These are phyloP conservation scores for Candida ponderosae DNA, from an alignment of 805 yeast genomes.

Conservation along the genomic window DNA sequence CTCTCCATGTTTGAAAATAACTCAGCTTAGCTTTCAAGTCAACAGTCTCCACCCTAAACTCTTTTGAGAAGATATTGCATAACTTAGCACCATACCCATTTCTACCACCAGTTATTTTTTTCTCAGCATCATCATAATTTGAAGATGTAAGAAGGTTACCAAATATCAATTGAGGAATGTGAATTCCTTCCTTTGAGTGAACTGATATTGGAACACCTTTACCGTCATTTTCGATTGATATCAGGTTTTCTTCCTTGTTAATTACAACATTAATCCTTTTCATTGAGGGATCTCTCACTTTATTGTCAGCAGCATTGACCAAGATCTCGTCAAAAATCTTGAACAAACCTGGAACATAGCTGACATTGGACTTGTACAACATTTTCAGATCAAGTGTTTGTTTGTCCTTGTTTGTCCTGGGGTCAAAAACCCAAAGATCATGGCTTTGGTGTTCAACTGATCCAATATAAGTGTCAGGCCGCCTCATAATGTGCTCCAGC, in stretches of 20 bases:
- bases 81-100: slow-evolving; percentile 97
- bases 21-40: slow-evolving; percentile 54
- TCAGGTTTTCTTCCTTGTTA: slow-evolving; percentile 62
- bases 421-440: slow-evolving; percentile 81
- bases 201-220: slow-evolving; percentile 92
- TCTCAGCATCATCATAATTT: slow-evolving; percentile 90
- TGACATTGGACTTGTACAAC: slow-evolving; percentile 53
- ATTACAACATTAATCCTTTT: slow-evolving; percentile 76
- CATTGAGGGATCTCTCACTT: slow-evolving; percentile 91
- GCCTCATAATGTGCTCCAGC: slow-evolving; percentile 88
- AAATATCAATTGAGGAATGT: slow-evolving; percentile 92
- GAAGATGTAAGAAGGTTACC: slow-evolving; percentile 93
- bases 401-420: too few relatives aligned
- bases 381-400: slow-evolving; percentile 51
- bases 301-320: slow-evolving; percentile 98
- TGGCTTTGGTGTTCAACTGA: slow-evolving; percentile 78
- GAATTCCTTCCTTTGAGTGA: slow-evolving; percentile 85
- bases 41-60: slow-evolving; percentile 83
- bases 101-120: slow-evolving; percentile 97
- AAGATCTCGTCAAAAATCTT: slow-evolving; percentile 95
- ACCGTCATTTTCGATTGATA: slow-evolving; percentile 87
- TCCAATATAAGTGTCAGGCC: slow-evolving; percentile 98
- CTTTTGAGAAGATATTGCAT: slow-evolving; percentile 91
- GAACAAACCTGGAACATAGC: slow-evolving; percentile 90
- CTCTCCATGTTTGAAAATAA: slow-evolving; percentile 79